These are phyloP conservation scores for Pythium aquatile DNA, from an alignment of 352 stramenopile genomes.

Conservation along the genomic window DNA sequence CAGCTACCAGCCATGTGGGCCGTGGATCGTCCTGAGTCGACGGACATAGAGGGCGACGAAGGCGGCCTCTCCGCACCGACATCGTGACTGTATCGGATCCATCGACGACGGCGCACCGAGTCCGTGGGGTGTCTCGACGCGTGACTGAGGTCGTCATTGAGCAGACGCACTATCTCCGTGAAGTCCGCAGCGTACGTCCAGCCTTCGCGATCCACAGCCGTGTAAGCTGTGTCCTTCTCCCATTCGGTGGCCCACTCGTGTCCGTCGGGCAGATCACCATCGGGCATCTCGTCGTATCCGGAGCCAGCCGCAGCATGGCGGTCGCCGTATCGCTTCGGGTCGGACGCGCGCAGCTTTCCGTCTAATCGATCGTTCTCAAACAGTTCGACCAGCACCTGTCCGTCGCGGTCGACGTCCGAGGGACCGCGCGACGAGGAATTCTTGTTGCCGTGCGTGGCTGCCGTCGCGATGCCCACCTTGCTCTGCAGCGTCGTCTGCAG, in stretches of 20 bases:
- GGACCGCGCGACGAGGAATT: constrained; percentile 29
- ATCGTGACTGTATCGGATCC: constrained; percentile 62
- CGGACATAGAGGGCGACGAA: constrained; percentile 54
- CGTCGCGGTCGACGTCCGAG: constrained; percentile 64
- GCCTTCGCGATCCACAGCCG: constrained; percentile 71
- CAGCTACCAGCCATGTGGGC: constrained; percentile 55
- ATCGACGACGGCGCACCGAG: constrained; percentile 69
- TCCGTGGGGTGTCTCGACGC: constrained; percentile 80
- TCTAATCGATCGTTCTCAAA: constrained; percentile 87
- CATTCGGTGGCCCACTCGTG: constrained; percentile 82
- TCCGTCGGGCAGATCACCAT: constrained; percentile 59
- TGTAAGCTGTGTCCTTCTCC: constrained; percentile 84
- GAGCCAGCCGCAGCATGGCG: constrained; percentile 45
- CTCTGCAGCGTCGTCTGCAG: constrained; percentile 71
- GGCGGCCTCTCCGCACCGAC: constrained; percentile 33
- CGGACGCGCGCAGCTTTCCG: constrained; percentile 60
- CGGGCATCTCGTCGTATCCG: constrained; percentile 66
- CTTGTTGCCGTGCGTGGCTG: constrained; percentile 12
- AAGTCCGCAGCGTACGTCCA: constrained; percentile 88
- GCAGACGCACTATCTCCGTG: constrained; percentile 64
- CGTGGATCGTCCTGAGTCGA: constrained; percentile 37
- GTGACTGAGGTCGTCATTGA: constrained; percentile 81
- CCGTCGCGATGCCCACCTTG: constrained; percentile 29
- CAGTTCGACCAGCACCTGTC: constrained; percentile 73
- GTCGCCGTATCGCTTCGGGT: constrained; percentile 78